phyloP scores from a whole-genome alignment of 2,329 filamentous ascomycete genomes.

The Claviceps maximensis region DNA sequence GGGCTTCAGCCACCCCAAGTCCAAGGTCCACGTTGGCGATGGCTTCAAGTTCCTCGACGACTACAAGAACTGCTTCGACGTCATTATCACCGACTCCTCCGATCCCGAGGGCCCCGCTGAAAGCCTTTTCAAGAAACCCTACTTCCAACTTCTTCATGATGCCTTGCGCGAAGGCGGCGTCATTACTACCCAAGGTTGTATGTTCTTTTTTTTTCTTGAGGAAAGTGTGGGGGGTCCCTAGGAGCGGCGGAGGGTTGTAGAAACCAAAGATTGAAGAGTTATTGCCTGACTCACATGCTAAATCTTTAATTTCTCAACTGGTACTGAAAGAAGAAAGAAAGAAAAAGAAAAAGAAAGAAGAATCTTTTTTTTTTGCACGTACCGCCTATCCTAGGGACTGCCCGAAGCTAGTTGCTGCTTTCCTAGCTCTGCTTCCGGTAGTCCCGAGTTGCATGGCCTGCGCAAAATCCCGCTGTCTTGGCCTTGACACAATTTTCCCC shows the following conservation, averaged over 20 bases:
- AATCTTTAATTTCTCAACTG: conserved; percentile 3
- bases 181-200: conserved; percentile 99
- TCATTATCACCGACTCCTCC: conserved; percentile 98
- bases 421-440: conserved; percentile 24
- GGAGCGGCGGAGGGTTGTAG: conserved; percentile 15
- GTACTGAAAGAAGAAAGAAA: not conserved
- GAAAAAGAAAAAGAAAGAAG: not conserved
- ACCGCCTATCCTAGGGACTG: conserved; percentile 17
- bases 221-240: conserved; percentile 25
- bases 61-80: conserved; percentile 94
- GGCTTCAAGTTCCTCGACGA: conserved; percentile 98
- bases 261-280: not conserved
- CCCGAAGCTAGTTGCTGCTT: conserved; percentile 26
- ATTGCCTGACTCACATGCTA: not conserved
- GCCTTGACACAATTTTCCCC: not conserved
- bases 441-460: conserved; percentile 17
- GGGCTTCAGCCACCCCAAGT: conserved; percentile 87
- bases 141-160: conserved; percentile 86
- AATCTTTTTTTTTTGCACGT: not conserved
- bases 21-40: conserved; percentile 85
- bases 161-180: conserved; percentile 91
- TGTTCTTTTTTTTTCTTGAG: conserved; percentile 56
- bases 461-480: not conserved
- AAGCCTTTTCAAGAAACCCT: conserved; percentile 94
- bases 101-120: conserved; percentile 96